Percentiles rank a stretch among this genome's conserved stretches.
Conservation (phyloP, 2,329 filamentous ascomycete genomes). For the Colletotrichum camelliae region DNA sequence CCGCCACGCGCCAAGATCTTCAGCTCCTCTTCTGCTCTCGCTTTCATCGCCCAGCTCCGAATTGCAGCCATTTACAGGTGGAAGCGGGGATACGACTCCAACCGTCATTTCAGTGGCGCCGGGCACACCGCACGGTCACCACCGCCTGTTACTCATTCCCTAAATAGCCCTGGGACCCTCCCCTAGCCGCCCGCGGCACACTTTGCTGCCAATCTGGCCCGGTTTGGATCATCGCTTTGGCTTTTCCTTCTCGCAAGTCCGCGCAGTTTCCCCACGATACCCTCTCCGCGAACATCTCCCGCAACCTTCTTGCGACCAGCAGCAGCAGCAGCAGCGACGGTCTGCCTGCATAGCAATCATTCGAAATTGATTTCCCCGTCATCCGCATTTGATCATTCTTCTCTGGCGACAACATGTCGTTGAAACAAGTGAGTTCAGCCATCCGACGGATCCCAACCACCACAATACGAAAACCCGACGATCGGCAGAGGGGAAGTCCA, state of each 20-base stretch:
- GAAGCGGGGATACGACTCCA: conserved; percentile 25
- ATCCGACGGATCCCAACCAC: background rate
- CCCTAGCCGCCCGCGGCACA: conserved; percentile 13
- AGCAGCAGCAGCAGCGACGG: conserved; percentile 6
- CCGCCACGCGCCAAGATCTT: conserved; percentile 22
- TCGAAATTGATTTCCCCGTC: background rate
- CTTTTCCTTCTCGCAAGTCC: conserved; percentile 16
- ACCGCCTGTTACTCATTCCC: conserved; percentile 8
- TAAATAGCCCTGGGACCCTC: conserved; percentile 26
- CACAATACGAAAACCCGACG: background rate
- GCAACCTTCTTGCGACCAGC: background rate
- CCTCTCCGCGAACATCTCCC: background rate
- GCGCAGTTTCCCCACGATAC: conserved; percentile 17
- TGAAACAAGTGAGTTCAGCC: conserved; percentile 59
- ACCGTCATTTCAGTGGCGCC: conserved; percentile 23
- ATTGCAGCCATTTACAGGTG: conserved; percentile 17
- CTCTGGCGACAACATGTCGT: conserved; percentile 51
- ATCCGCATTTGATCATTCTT: background rate
- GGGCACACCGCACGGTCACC: conserved; percentile 21
- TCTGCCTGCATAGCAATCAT: conserved; percentile 4
- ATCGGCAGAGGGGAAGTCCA: background rate
- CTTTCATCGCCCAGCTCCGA: conserved; percentile 13
- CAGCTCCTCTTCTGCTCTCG: background rate
- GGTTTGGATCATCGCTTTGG: conserved; percentile 9
- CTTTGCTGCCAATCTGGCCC: background rate